Conservation (phyloP, 805 yeast genomes). For the Sugiyamaella qingdaonensis region DNA sequence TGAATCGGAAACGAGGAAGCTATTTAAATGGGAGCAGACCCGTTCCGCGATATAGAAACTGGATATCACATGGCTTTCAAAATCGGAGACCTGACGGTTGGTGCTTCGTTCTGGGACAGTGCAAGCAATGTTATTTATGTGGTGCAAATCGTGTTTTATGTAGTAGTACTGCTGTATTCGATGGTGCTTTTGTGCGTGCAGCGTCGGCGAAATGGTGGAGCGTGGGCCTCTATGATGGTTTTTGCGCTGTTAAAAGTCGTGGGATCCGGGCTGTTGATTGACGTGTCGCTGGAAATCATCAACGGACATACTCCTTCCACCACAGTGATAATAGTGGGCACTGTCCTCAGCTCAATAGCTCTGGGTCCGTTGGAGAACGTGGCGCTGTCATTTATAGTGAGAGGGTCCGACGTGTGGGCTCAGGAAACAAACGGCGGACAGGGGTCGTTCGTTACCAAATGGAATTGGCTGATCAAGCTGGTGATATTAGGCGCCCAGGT, state of each 20-base stretch:
- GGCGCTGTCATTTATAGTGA: conserved; percentile 7
- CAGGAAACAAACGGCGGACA: not conserved
- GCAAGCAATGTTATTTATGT: conserved; percentile 7
- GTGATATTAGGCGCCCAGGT: conserved; percentile 1
- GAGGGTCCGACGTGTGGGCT: conserved; percentile 2
- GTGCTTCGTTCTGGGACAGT: conserved; percentile 1
- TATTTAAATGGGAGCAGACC: too few relatives aligned
- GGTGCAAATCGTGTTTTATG: conserved; percentile 6
- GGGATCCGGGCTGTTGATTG: conserved; percentile 6
- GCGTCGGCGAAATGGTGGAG: conserved; percentile 7
- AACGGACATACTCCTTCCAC: conserved; percentile 8
- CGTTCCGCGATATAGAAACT: too few relatives aligned
- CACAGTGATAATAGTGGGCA: conserved; percentile 7
- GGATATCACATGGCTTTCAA: not conserved
- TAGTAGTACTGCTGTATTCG: not conserved
- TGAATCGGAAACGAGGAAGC: too few relatives aligned
- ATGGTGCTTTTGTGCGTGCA: conserved; percentile 1
- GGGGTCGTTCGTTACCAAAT: not conserved
- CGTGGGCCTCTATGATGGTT: conserved; percentile 7
- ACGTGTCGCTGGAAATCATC: conserved; percentile 2
- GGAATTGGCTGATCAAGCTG: conserved; percentile 4
- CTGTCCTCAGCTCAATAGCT: conserved; percentile 10
- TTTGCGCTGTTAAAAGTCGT: conserved; percentile 9
- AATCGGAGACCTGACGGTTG: not conserved
- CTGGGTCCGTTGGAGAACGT: conserved; percentile 14